Base-by-base conservation (phyloP, 768 basidiomycete species). In the Pisolithus sp. region DNA sequence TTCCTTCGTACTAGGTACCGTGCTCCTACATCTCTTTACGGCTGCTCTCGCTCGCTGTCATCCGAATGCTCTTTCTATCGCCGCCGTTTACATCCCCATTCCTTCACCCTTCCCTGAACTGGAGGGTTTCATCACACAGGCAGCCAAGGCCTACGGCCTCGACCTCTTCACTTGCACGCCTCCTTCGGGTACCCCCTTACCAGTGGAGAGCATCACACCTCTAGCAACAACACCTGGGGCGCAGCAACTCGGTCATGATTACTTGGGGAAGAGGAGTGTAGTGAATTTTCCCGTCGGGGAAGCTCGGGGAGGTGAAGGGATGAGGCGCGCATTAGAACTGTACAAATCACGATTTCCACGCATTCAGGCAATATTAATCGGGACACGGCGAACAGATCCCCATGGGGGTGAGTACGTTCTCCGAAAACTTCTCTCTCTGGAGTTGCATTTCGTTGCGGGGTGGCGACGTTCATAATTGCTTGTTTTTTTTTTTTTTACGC, bases 21-120 rank as follows among this genome's bases (percentile, higher is more conserved):
- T 96, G n/a, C 78, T 98, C 23, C 74, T 98, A 10, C 93, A 96
- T 64, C 80, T 98, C 31, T 86, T 86, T 51, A 86, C 85, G 5
- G 91, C 83, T 0, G 84, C 80, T 6, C 68, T 95, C 20, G 81
- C 80, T 20, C 75, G 74, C 37, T 57, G 69, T 50, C 34, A 68
- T 8, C 56, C 62, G 2, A 60, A 74, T 12, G 61, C 74, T 59
- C 69, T 70, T 40, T 74, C 78, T 0, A 82, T 86, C 51, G 76
- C 78, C 31, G 76, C 86, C 4, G 73, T 98, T 55, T 94, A 96
- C 72, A 93, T 99, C 53, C 87, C 93, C 13, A 85, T 89, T 1
- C 85, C 89, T 0, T 89, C 91, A 2, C 90, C 96, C 0, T 99
- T 99, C 64, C 75, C 78, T 5, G 76, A 77, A 49, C 78, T 98